Conservation (phyloP, 2,329 filamentous ascomycete genomes). For the Fusarium sp. region DNA sequence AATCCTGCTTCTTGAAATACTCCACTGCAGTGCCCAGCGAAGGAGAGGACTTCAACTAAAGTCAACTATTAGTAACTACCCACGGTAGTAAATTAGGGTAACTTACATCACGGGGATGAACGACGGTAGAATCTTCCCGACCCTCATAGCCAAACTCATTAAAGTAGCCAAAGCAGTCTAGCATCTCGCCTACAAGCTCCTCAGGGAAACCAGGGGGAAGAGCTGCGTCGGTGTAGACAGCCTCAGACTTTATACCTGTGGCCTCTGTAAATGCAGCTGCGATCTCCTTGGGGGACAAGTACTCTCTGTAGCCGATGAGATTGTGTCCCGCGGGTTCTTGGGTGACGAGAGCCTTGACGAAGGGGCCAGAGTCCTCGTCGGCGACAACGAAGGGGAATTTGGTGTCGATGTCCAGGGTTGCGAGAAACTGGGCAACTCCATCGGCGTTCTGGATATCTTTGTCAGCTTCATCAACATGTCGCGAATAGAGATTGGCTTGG, state of each 20-base stretch:
- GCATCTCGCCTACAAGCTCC: conserved; percentile 19
- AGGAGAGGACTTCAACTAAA: conserved; percentile 16
- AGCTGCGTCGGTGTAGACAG: neutral
- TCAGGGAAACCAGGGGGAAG: neutral
- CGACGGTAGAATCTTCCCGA: conserved; percentile 28
- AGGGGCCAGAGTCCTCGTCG: conserved; percentile 46
- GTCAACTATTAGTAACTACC: neutral
- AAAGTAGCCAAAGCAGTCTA: conserved; percentile 29
- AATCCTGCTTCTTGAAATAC: conserved; percentile 37
- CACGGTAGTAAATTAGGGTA: rapidly evolving
- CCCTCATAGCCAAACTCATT: conserved; percentile 38
- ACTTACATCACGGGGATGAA: conserved; percentile 32
- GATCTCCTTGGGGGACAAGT: conserved; percentile 38
- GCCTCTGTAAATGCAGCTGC: conserved; percentile 33
- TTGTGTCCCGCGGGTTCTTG: conserved; percentile 39
- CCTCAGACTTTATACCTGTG: conserved; percentile 23
- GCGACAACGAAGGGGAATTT: conserved; percentile 46
- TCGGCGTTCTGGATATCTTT: conserved; percentile 25
- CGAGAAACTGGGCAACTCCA: conserved; percentile 41
- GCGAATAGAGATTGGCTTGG: too few species aligned
- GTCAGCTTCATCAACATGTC: too few species aligned
- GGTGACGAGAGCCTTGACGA: conserved; percentile 44
- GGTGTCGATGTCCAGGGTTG: conserved; percentile 20
- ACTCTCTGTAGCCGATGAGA: conserved; percentile 46
- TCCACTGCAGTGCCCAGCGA: conserved; percentile 14